Conservation (phyloP, 495 filamentous ascomycete species). For the Amphirosellinia nigrospora region DNA sequence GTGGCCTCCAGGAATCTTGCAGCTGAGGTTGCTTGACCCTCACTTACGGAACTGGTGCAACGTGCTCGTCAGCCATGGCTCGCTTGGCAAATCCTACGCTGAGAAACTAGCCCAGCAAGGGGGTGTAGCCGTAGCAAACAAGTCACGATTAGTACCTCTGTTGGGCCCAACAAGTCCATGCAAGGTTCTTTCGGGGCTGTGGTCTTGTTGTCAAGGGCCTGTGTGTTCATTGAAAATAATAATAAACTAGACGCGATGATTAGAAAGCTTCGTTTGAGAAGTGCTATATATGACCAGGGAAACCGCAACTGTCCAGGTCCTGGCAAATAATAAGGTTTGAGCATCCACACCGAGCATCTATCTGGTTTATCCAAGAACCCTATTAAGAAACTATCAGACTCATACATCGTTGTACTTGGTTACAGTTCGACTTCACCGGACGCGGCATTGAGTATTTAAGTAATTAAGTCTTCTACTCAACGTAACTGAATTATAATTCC, state of each 20-base stretch:
- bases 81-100: conserved; percentile 27
- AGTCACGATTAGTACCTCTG: not conserved
- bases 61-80: conserved; percentile 8
- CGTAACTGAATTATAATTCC: not conserved
- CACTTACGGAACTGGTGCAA: conserved; percentile 13
- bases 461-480: not conserved
- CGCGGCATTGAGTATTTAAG: not conserved
- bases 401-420: not conserved
- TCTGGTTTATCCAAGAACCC: not conserved
- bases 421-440: not conserved
- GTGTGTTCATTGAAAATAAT: conserved; percentile 11
- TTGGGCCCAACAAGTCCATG: conserved; percentile 11
- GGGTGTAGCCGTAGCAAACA: conserved; percentile 2
- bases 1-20: conserved; percentile 22
- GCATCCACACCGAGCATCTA: too few species aligned
- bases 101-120: conserved; percentile 9
- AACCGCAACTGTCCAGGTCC: not conserved
- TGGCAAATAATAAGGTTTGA: not conserved
- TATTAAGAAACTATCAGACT: too few species aligned
- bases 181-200: conserved; percentile 28
- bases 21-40: conserved; percentile 25
- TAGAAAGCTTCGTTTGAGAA: conserved; percentile 27
- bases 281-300: conserved; percentile 17
- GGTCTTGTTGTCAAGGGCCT: conserved; percentile 12
- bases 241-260: conserved; percentile 26